Percentiles rank a stretch among this genome's conserved stretches.
Conservation (phyloP, 352 stramenopile species). For the Pythium oligandrum region DNA sequence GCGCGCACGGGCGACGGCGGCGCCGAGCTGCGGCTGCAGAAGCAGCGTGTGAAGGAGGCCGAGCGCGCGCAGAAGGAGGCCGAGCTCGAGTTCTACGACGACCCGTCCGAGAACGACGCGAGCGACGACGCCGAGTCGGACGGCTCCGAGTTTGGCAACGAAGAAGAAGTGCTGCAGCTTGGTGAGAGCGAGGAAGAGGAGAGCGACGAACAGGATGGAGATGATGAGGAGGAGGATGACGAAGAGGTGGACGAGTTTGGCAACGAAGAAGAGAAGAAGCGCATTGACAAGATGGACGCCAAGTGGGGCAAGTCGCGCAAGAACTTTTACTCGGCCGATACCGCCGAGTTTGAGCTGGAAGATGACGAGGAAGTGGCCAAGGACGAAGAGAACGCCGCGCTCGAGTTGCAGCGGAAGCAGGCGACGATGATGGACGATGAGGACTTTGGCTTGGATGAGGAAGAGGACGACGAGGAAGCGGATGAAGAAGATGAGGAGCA, state of each 20-base stretch:
- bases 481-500: constrained; percentile 30
- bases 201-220: constrained; percentile 30
- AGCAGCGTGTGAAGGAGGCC: constrained; percentile 55
- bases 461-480: constrained; percentile 34
- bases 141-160: constrained; percentile 47
- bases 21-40: constrained; percentile 61
- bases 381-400: constrained; percentile 78
- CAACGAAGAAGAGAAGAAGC: constrained; percentile 65
- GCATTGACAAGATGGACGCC: constrained; percentile 65
- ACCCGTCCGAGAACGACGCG: constrained; percentile 73
- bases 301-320: constrained; percentile 87
- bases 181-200: constrained; percentile 35
- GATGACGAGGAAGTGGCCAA: constrained; percentile 75
- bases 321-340: constrained; percentile 84
- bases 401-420: constrained; percentile 84
- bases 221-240: constrained; percentile 25
- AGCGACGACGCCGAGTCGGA: constrained; percentile 55
- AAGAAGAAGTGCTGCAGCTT: constrained; percentile 68
- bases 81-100: constrained; percentile 83
- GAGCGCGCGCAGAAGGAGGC: constrained; percentile 51
- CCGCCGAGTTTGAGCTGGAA: constrained; percentile 74
- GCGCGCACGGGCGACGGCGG: constrained; percentile 75
- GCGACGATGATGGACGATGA: constrained; percentile 82
- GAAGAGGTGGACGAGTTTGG: constrained; percentile 50
- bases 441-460: constrained; percentile 68